phyloP scores from a whole-genome alignment of 768 basidiomycete genomes.

The Cubamyces sp. region DNA sequence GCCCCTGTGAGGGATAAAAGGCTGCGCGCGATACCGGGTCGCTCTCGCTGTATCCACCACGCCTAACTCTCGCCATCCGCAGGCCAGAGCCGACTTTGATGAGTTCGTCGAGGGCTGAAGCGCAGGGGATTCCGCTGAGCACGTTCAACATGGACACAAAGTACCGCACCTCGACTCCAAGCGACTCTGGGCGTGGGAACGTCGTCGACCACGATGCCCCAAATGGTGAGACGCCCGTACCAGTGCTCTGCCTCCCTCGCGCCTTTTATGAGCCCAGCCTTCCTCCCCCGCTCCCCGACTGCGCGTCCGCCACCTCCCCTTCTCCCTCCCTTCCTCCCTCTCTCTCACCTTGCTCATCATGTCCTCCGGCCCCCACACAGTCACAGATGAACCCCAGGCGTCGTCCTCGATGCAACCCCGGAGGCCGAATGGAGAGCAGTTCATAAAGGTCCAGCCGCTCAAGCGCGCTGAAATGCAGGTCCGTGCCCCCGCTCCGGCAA shows the following conservation, averaged over 20 bases:
- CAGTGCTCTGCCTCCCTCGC: not conserved
- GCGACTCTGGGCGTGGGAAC: constrained; percentile 50
- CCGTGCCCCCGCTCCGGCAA: constrained; percentile 26
- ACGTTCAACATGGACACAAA: constrained; percentile 47
- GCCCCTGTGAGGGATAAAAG: constrained; percentile 6
- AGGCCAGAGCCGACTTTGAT: too few relatives aligned
- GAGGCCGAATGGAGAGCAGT: constrained; percentile 35
- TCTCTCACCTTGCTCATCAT: constrained; percentile 13
- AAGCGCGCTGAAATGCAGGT: constrained; percentile 90
- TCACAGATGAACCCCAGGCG: constrained; percentile 54
- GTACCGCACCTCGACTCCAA: constrained; percentile 49
- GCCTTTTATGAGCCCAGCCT: too few relatives aligned
- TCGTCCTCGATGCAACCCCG: constrained; percentile 11
- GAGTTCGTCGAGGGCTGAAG: not conserved
- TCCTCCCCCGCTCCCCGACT: not conserved
- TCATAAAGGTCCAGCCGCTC: constrained; percentile 85
- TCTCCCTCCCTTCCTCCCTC: constrained; percentile 4
- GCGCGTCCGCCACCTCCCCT: constrained; percentile 16
- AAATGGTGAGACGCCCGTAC: constrained; percentile 49
- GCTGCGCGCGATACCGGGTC: not conserved
- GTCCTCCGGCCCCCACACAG: constrained; percentile 41
- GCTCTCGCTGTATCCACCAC: not conserved
- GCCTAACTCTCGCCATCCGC: too few relatives aligned
- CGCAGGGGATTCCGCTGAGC: constrained; percentile 18
- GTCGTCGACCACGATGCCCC: constrained; percentile 72